Conservation (phyloP, 805 yeast species). For the Pichia eremophila region DNA sequence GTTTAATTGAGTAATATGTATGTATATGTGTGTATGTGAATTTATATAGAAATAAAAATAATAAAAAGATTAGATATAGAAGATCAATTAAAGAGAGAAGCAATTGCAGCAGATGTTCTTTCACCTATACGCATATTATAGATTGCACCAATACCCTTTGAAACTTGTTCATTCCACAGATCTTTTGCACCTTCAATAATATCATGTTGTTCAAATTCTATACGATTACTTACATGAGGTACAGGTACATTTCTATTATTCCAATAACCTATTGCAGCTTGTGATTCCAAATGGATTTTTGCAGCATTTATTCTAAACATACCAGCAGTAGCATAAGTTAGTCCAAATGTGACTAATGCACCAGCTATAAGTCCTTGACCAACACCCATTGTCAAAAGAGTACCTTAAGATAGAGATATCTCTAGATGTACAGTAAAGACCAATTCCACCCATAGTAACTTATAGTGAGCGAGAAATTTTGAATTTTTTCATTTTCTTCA, state of each 20-base stretch:
- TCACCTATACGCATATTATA: conserved; percentile 29
- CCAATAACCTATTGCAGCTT: conserved; percentile 39
- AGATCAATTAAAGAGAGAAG: conserved; percentile 1
- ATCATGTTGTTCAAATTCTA: not conserved
- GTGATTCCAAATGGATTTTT: conserved; percentile 38
- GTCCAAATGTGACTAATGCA: conserved; percentile 51
- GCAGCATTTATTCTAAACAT: conserved; percentile 42
- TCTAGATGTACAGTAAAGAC: no score
- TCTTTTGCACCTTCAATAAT: conserved; percentile 55
- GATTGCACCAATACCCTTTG: conserved; percentile 53
- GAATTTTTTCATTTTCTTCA: no score
- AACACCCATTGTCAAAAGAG: conserved; percentile 23
- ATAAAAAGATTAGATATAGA: not conserved
- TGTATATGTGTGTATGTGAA: not conserved
- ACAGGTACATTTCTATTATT: conserved; percentile 34
- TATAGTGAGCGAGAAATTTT: no score
- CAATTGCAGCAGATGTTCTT: conserved; percentile 9
- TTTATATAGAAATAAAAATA: not conserved
- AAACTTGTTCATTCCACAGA: conserved; percentile 70
- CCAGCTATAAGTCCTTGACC: conserved; percentile 51
- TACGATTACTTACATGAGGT: not conserved
- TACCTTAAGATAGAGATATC: not conserved
- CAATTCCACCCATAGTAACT: no score
- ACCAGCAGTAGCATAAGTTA: conserved; percentile 52
- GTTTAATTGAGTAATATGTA: conserved; percentile 39